Base-by-base conservation (phyloP, 1,284 basidiomycete species). In the Ustilago crameri region DNA sequence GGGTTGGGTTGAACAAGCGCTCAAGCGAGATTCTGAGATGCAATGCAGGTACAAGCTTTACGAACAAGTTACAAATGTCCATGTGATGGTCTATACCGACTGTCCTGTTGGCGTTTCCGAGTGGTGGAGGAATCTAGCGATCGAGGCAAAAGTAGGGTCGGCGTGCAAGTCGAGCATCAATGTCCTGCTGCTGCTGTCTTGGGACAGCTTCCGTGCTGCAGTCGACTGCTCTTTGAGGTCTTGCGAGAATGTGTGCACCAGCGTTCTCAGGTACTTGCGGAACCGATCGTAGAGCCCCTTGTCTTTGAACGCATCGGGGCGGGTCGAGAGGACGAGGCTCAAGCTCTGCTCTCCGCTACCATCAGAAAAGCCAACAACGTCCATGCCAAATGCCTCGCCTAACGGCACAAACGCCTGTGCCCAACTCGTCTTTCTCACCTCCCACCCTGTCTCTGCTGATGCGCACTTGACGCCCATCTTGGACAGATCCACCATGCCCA, bases 381-480 rank as follows among this genome's bases (percentile, higher is more conserved):
- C 66, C 8, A 69, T 9, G 1, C 47, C 51, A 50, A 69, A 63
- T 2, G 66, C 59, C 35, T 56, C 54, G 20, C 66, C 60, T 23
- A 58, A 47, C 0, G 60, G 55, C 0, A 55, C 52, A 17, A 46
- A 47, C 3, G 42, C 41, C 22, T 69, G 66, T 0, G 55, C 51
- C 66, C 66, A 69, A 2, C 42, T 41, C 0, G 48, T n/a, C 4
- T 37, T 14, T 7, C 15, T 14, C 9, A 44, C 23, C 20, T n/a
- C 9, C 27, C 40, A 32, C 14, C 22, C 14, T 4, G 14, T 18
- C 14, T 7, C 40, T 14, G 8, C 18, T 17, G 17, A 15, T 15
- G 12, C 18, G 5, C 5, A 7, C n/a, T n/a, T n/a, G 5, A 38
- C 18, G 12, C 5, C 37, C 15, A 9, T 38, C 5, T 15, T 22